phyloP scores from a whole-genome alignment of 2,329 filamentous ascomycete genomes.

The Fusarium torreyae region DNA sequence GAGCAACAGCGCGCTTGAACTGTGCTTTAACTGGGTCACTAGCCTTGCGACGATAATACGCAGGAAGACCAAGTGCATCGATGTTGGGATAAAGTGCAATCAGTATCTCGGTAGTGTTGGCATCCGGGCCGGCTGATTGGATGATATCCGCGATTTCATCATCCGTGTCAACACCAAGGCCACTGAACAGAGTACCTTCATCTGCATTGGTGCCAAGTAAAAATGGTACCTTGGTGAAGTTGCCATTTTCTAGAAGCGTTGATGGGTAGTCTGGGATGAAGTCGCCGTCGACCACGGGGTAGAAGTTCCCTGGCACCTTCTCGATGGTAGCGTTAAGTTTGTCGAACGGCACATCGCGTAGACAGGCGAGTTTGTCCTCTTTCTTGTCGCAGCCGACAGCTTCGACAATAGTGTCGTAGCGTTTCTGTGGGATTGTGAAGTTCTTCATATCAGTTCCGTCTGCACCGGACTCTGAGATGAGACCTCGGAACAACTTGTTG shows the following conservation, averaged over 20 bases:
- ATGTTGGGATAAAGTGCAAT: conserved; percentile 44
- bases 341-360: conserved; percentile 46
- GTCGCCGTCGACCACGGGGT: conserved; percentile 53
- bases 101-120: conserved; percentile 26
- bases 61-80: conserved; percentile 40
- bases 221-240: conserved; percentile 75
- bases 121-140: conserved; percentile 11
- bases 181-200: conserved; percentile 72
- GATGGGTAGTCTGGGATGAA: conserved; percentile 61
- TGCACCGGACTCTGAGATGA: conserved; percentile 65
- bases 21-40: conserved; percentile 49
- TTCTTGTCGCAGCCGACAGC: conserved; percentile 44
- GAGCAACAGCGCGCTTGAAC: conserved; percentile 69
- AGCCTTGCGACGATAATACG: conserved; percentile 27
- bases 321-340: conserved; percentile 42
- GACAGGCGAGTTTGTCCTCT: conserved; percentile 50
- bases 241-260: conserved; percentile 68
- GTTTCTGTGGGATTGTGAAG: conserved; percentile 18
- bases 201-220: conserved; percentile 75
- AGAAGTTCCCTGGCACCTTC: conserved; percentile 30
- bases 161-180: conserved; percentile 56
- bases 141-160: conserved; percentile 26
- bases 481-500: conserved; percentile 68
- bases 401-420: conserved; percentile 45
- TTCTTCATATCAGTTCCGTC: conserved; percentile 50